Base-by-base conservation (phyloP, 331 rosid genomes). In the Malus hybrid region DNA sequence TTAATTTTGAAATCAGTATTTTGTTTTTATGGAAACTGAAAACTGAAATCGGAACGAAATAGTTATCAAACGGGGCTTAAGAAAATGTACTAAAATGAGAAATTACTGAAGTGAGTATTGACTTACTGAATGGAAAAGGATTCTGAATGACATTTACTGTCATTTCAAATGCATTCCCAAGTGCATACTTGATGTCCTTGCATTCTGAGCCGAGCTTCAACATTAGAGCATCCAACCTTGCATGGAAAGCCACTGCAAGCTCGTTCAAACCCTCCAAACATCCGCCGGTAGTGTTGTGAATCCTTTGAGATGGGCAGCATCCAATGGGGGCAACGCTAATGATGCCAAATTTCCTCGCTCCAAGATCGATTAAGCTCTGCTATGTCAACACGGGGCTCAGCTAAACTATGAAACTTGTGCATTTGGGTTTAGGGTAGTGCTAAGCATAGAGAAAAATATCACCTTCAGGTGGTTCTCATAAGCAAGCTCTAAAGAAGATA, bases 341-440 rank as follows among this genome's bases (percentile, higher is more conserved):
- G 60, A 77, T 77, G 39, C 82, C 85, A 42, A 82, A 72, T 80
- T 73, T 82, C 54, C 69, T 77, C 7, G 77, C 82, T 69, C 82
- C 82, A 27, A 73, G 76, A 6, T 68, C 33, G 22, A 77, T 62
- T 39, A 81, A 54, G 63, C 36, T 50, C 85, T 82, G 85, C 56
- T 28, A 71, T 65, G 16, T 33, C 18, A 62, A 22, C 3, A 50
- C 7, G 6, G n/a, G 56, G 56, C 8, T 50, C 56, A 50, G 56
- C 56, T 50, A 50, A 15, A 15, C 56, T 50, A 15, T 8, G 62
- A 65, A 65, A 65, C 28, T 32, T 18, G 68, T 31, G 27, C 68
- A 61, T 65, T 7, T n/a, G 33, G 48, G 20, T 6, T 15, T 24
- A 13, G 10, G 31, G 16, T 57, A 1, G 18, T 72, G 67, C 67